Conservation (phyloP, 306 rosid genomes). For the Vigna unguiculata region DNA sequence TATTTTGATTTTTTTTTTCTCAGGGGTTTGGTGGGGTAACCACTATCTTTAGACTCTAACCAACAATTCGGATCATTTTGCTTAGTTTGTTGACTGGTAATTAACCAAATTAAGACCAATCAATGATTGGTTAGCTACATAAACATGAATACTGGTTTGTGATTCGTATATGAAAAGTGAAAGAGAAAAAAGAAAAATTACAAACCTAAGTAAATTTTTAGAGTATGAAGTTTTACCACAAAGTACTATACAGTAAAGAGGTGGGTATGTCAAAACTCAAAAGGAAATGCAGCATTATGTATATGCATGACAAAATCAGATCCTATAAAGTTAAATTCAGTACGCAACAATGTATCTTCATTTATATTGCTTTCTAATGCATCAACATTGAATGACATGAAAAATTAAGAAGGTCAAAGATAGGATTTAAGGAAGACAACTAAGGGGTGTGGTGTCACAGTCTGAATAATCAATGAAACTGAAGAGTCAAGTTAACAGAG, state of each 20-base stretch:
- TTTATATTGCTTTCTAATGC: background rate
- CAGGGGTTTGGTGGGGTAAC: background rate
- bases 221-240: background rate
- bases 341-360: background rate
- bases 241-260: background rate
- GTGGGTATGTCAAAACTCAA: background rate
- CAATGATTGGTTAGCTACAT: background rate
- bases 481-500: background rate
- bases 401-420: constrained; percentile 1
- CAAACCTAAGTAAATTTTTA: too few species aligned
- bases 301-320: background rate
- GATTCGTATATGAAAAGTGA: background rate
- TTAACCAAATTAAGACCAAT: constrained; percentile 22
- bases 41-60: background rate
- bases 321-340: background rate
- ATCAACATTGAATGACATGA: constrained; percentile 1
- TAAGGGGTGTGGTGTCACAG: background rate
- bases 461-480: background rate
- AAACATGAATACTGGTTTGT: background rate
- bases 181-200: background rate
- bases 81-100: background rate
- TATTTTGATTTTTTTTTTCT: too few species aligned
- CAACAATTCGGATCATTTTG: background rate
- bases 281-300: background rate
- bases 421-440: background rate